Evolutionary conservation across 139 green algal species (phyloP), one percentile per base, ranked within the genome.

Genomic region (Chlorella sp.): DNA sequence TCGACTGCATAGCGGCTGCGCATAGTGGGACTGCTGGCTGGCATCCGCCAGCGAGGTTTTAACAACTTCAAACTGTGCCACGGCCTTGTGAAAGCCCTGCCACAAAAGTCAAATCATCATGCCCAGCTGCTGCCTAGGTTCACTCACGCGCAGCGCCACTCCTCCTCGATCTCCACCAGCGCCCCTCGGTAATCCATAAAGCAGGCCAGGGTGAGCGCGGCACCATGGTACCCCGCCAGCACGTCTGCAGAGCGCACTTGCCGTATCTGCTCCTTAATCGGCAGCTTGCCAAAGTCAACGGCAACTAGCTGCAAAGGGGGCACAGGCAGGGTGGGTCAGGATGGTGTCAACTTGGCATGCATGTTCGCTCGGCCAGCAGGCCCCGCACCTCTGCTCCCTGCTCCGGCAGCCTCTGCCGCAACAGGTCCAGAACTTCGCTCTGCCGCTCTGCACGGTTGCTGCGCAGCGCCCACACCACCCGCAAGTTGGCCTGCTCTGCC

Each of bases 381-480:
- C 9, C 34, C 16, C 75, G 24, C 56, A 82, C 76, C 54, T 72
- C 32, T 8, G 36, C 56, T 1, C 19, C 56, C 56, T 56, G 26
- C 36, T 38, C 6, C 2, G 48, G 76, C 46, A 82, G 46, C 54
- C 34, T 1, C 54, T 56, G 32, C 56, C 38, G 13, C n/a, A 82
- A 9, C 56, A 64, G 26, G 3, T 54, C 19, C 56, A 82, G 24
- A 20, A 82, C 58, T 7, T 36, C 36, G 4, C 34, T 56, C 51
- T 82, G 76, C 4, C 16, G 11, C 13, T 22, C 36, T 2, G 76
- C 54, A 19, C 76, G 76, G n/a, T 51, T 70, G 54, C 2, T 28
- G 54, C 76, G 76, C 76, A 70, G 54, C n/a, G 54, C 54, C 76
- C 76, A 82, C 51, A 82, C 34, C n/a, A 82, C 76, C 28, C 32